A percentile compares a stretch with the other conserved stretches of the same genome.
Evolutionary conservation across 2,329 filamentous ascomycete species (phyloP).

Genomic region (Pseudopithomyces maydicus): DNA sequence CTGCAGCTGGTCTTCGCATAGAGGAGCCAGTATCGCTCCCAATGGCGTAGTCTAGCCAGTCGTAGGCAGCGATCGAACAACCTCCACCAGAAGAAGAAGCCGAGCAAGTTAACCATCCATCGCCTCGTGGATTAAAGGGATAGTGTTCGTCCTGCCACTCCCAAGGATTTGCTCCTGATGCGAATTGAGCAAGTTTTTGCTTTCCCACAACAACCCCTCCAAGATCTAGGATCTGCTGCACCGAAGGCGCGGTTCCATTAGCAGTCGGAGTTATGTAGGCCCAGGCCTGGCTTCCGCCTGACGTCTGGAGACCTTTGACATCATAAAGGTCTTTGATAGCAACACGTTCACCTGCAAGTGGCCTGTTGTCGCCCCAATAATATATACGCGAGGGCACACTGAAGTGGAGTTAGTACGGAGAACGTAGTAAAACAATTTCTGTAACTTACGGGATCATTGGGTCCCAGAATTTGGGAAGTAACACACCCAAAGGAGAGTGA

Average conservation of each 20-base stretch:
- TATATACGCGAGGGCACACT: conserved; percentile 49
- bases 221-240: conserved; percentile 31
- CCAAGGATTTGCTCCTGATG: conserved; percentile 34
- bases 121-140: conserved; percentile 51
- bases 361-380: conserved; percentile 37
- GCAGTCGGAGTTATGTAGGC: conserved; percentile 21
- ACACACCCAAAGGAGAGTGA: conserved; percentile 28
- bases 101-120: conserved; percentile 31
- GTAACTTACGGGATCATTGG: conserved; percentile 33
- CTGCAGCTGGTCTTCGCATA: conserved; percentile 53
- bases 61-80: conserved; percentile 48
- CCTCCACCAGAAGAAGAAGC: conserved; percentile 44
- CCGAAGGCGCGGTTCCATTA: conserved; percentile 25
- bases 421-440: neutral
- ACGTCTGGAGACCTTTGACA: conserved; percentile 31
- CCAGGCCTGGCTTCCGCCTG: conserved; percentile 31
- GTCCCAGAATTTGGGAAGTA: conserved; percentile 33
- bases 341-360: conserved; percentile 32
- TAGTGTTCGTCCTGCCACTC: conserved; percentile 40
- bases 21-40: conserved; percentile 55
- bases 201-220: conserved; percentile 57
- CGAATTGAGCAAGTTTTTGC: conserved; percentile 58
- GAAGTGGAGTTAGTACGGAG: neutral
- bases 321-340: conserved; percentile 34
- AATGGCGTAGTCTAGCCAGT: conserved; percentile 53